Evolutionary conservation across 352 stramenopile species (phyloP).

Genomic region (Phytophthora rubi): DNA sequence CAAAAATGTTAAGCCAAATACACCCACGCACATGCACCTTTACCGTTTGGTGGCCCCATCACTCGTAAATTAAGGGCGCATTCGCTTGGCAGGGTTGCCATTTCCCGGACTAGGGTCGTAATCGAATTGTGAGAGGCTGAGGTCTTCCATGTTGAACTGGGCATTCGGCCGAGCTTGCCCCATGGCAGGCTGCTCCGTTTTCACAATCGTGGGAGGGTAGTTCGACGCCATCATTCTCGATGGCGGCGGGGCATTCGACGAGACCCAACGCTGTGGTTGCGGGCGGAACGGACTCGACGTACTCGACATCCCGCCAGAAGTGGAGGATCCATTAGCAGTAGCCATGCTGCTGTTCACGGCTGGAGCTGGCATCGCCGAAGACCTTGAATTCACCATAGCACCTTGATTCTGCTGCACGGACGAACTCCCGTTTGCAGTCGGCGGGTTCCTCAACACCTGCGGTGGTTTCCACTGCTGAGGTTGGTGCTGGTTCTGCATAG

Average conservation of each 20-base stretch:
- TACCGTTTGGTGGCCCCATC: not conserved
- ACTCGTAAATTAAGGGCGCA: conserved; percentile 40
- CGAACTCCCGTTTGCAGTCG: conserved; percentile 16
- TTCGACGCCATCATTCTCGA: conserved; percentile 45
- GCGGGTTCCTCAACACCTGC: conserved; percentile 28
- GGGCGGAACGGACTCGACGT: conserved; percentile 29
- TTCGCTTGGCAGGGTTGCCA: conserved; percentile 41
- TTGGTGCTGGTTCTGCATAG: conserved; percentile 17
- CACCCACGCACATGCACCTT: not conserved
- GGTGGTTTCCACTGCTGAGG: conserved; percentile 43
- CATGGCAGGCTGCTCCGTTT: conserved; percentile 23
- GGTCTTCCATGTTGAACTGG: conserved; percentile 78
- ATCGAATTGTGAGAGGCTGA: conserved; percentile 88
- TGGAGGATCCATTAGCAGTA: conserved; percentile 2
- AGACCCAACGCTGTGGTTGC: conserved; percentile 34
- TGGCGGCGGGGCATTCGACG: conserved; percentile 52
- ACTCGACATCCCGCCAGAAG: conserved; percentile 3
- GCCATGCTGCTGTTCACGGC: conserved; percentile 28
- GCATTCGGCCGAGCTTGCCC: conserved; percentile 27
- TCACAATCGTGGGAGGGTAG: conserved; percentile 31
- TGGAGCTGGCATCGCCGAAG: conserved; percentile 43
- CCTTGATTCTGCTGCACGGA: conserved; percentile 28
- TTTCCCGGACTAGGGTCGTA: conserved; percentile 58
- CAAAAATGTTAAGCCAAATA: conserved; percentile 3
- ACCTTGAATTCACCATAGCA: conserved; percentile 27